These are phyloP conservation scores for Colletotrichum sp. DNA, from an alignment of 2,329 filamentous ascomycete species.

Conservation along the genomic window DNA sequence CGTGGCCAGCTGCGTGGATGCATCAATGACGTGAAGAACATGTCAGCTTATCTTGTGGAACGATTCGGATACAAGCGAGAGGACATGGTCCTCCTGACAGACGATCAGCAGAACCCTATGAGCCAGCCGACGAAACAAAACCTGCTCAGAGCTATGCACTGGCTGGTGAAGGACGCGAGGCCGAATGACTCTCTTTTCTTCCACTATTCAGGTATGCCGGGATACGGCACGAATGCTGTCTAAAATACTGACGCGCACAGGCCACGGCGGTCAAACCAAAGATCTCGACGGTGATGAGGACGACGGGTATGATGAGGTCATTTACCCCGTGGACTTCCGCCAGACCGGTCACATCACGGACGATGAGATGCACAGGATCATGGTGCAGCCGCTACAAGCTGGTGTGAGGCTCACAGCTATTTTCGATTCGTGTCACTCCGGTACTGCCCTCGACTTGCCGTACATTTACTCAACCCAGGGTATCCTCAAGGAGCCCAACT, in stretches of 20 bases:
- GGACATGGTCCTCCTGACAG: slow-evolving; percentile 96
- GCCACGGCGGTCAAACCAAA: slow-evolving; percentile 82
- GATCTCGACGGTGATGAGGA: slow-evolving; percentile 82
- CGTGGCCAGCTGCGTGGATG: slow-evolving; percentile 89
- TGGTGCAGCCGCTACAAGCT: slow-evolving; percentile 62
- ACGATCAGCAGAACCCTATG: slow-evolving; percentile 97
- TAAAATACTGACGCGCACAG: slow-evolving; percentile 36
- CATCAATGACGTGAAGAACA: slow-evolving; percentile 97
- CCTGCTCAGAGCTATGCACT: slow-evolving; percentile 95
- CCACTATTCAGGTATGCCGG: slow-evolving; percentile 83
- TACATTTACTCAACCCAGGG: slow-evolving; percentile 75
- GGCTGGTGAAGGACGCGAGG: slow-evolving; percentile 91
- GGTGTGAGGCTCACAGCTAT: slow-evolving; percentile 67
- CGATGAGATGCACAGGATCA: slow-evolving; percentile 81
- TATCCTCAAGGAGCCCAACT: slow-evolving; percentile 71
- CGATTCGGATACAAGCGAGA: slow-evolving; percentile 92
- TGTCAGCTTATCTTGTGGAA: slow-evolving; percentile 88
- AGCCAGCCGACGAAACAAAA: slow-evolving; percentile 96
- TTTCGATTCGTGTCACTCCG: slow-evolving; percentile 71
- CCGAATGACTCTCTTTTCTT: slow-evolving; percentile 97
- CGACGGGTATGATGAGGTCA: slow-evolving; percentile 83
- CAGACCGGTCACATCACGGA: slow-evolving; percentile 83
- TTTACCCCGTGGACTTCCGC: slow-evolving; percentile 83
- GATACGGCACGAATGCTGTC: not conserved
- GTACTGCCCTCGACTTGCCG: slow-evolving; percentile 69